Conservation (phyloP, 345 rosid species). For the Tarenaya hassleriana region DNA sequence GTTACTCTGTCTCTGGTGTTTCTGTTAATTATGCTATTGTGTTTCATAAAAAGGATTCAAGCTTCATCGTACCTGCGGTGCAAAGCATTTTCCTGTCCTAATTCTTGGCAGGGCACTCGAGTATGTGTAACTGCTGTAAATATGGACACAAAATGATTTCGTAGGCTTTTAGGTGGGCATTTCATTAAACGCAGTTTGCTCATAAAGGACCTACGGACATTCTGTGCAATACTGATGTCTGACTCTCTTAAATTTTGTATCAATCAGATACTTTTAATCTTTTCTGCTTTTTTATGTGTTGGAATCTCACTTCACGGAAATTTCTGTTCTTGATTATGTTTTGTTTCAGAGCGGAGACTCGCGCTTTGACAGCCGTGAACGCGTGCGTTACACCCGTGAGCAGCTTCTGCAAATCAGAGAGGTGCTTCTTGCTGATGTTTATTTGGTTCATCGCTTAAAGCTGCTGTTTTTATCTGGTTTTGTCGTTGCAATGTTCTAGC, state of each 20-base stretch:
- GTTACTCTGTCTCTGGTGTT: too few species aligned
- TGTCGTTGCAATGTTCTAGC: too few species aligned
- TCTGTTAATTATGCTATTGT: too few species aligned
- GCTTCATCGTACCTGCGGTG: neutral
- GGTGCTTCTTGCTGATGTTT: too few species aligned
- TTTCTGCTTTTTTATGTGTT: slow-evolving; percentile 1
- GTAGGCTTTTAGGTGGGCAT: slow-evolving; percentile 33
- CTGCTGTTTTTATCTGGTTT: too few species aligned
- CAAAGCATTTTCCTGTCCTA: slow-evolving; percentile 25
- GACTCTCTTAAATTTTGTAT: neutral
- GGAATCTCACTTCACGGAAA: neutral
- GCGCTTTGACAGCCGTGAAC: slow-evolving; percentile 53
- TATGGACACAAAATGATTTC: slow-evolving; percentile 20
- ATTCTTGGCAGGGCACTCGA: slow-evolving; percentile 32
- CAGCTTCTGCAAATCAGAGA: slow-evolving; percentile 60
- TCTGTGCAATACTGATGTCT: neutral
- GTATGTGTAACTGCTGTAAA: slow-evolving; percentile 35
- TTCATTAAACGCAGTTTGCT: slow-evolving; percentile 22
- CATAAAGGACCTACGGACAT: slow-evolving; percentile 28
- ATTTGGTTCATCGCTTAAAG: too few species aligned
- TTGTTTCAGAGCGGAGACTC: slow-evolving; percentile 36
- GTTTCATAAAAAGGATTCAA: neutral
- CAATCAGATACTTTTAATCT: neutral
- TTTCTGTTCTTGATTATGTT: slow-evolving; percentile 5
- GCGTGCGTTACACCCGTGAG: slow-evolving; percentile 53